A percentile compares a stretch with the other conserved stretches of the same genome.
phyloP scores from a whole-genome alignment of 306 rosid species.

The Gastrolobium bilobum region DNA sequence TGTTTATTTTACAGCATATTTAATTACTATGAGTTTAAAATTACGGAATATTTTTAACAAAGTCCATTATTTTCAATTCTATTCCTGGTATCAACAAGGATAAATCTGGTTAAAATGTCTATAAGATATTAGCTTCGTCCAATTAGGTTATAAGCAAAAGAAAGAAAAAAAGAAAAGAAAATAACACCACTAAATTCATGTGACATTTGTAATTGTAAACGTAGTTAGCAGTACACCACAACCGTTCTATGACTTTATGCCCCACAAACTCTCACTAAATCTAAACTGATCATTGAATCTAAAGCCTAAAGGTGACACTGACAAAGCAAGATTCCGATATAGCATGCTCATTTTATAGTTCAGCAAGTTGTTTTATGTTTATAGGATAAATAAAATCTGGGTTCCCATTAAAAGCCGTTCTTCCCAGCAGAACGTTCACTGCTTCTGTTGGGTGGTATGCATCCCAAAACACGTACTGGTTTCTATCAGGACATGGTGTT shows the following conservation, averaged over 20 bases:
- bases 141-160: neutral
- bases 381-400: conserved; percentile 63
- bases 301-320: neutral
- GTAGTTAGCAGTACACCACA: conserved; percentile 1
- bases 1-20: too few species aligned
- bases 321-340: conserved; percentile 16
- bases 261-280: too few species aligned
- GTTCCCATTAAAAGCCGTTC: conserved; percentile 75
- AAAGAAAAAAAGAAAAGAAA: neutral
- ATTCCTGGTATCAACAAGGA: neutral
- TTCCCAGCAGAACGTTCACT: conserved; percentile 74
- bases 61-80: neutral
- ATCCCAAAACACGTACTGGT: conserved; percentile 86
- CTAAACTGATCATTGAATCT: neutral
- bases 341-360: conserved; percentile 47
- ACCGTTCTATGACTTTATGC: neutral
- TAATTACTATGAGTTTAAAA: too few species aligned
- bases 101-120: neutral
- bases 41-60: too few species aligned
- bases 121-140: neutral
- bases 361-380: conserved; percentile 77
- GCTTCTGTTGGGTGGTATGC: conserved; percentile 96
- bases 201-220: neutral
- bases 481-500: conserved; percentile 78
- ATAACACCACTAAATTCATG: conserved; percentile 28